A percentile compares a stretch with the other conserved stretches of the same genome.
phyloP scores from a whole-genome alignment of 108 stramenopile genomes.

The Nitzschia inconspicua region DNA sequence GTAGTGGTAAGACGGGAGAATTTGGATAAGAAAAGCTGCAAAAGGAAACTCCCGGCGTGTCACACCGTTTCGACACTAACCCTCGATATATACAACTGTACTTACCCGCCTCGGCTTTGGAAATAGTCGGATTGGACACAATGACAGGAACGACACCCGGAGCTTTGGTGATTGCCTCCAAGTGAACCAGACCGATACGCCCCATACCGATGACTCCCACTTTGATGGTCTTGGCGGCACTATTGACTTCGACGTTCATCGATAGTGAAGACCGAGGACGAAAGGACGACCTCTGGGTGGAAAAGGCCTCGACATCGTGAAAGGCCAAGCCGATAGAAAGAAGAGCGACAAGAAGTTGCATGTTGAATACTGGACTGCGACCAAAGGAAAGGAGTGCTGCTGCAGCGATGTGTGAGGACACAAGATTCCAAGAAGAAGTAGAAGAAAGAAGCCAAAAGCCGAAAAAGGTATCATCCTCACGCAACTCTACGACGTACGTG shows the following conservation, averaged over 20 bases:
- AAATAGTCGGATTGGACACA: constrained; percentile 91
- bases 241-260: constrained; percentile 46
- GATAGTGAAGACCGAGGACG: constrained; percentile 10
- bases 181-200: constrained; percentile 92
- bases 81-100: too few species aligned
- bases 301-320: constrained; percentile 12
- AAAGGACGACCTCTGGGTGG: constrained; percentile 8
- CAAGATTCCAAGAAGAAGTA: too few species aligned
- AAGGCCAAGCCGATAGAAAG: constrained; percentile 3
- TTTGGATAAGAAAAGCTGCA: background rate
- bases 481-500: too few species aligned
- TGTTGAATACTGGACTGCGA: background rate
- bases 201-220: constrained; percentile 96
- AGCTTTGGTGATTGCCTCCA: constrained; percentile 91
- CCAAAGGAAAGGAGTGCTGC: background rate
- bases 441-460: too few species aligned
- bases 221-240: constrained; percentile 46
- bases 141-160: constrained; percentile 76
- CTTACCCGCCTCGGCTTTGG: constrained; percentile 87
- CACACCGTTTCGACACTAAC: too few species aligned
- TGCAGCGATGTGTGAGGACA: too few species aligned
- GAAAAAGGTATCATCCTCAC: too few species aligned
- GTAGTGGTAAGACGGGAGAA: background rate
- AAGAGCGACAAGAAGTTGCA: constrained; percentile 19
- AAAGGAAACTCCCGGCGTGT: background rate